Conservation (phyloP, 164 flowering plant species). For the Nymphaea colorata region DNA sequence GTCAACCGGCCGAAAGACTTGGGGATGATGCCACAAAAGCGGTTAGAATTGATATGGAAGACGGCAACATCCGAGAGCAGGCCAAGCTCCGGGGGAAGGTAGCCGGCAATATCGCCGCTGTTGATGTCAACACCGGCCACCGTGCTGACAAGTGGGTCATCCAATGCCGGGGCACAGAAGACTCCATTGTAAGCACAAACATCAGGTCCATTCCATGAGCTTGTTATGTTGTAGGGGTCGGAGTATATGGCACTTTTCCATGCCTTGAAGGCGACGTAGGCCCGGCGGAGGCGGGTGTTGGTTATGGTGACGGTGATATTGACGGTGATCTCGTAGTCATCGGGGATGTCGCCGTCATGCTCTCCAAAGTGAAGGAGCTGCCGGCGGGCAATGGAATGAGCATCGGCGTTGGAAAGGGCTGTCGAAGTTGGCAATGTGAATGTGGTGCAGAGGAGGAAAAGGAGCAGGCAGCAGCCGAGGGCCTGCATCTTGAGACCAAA, state of each 20-base stretch:
- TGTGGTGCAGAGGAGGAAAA: slow-evolving; percentile 11
- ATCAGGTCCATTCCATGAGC: slow-evolving; percentile 56
- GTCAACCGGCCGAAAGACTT: slow-evolving; percentile 29
- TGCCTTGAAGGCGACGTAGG: slow-evolving; percentile 56
- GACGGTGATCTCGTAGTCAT: slow-evolving; percentile 19
- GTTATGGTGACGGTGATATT: slow-evolving; percentile 17
- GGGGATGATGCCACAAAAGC: slow-evolving; percentile 72
- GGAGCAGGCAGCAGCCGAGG: slow-evolving; percentile 30
- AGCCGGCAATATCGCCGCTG: slow-evolving; percentile 62
- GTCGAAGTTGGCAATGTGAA: slow-evolving; percentile 9
- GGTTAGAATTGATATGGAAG: slow-evolving; percentile 59
- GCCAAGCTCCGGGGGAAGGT: slow-evolving; percentile 61
- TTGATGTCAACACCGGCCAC: slow-evolving; percentile 77
- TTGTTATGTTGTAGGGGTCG: slow-evolving; percentile 47
- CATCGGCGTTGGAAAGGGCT: slow-evolving; percentile 35
- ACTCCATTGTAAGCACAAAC: slow-evolving; percentile 64
- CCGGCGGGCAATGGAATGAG: slow-evolving; percentile 28
- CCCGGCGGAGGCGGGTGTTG: slow-evolving; percentile 40
- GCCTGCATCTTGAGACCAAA: slow-evolving; percentile 14
- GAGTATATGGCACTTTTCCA: slow-evolving; percentile 65
- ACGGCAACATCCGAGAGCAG: slow-evolving; percentile 51
- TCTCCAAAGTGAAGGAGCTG: slow-evolving; percentile 22
- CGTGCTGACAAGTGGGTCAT: slow-evolving; percentile 30
- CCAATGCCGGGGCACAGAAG: slow-evolving; percentile 47
- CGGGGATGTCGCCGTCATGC: slow-evolving; percentile 20